Evolutionary conservation across 2,329 filamentous ascomycete genomes (phyloP).

Genomic region (Fusarium subglutinans): DNA sequence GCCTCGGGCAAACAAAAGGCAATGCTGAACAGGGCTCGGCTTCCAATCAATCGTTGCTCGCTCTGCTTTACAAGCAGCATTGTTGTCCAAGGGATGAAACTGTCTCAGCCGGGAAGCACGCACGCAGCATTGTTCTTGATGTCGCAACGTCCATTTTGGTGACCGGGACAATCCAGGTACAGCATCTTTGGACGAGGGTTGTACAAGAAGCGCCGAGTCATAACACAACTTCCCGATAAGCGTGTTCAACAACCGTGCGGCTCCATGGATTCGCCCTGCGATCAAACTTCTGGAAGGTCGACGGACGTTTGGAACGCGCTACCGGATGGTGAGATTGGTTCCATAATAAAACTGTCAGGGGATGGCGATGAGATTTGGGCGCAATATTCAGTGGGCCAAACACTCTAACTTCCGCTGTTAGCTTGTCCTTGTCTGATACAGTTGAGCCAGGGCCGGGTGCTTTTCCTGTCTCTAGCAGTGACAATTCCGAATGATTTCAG

Average conservation of each 20-base stretch:
- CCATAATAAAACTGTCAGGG: slow-evolving; percentile 41
- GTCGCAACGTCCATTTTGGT: slow-evolving; percentile 23
- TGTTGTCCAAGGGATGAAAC: slow-evolving; percentile 36
- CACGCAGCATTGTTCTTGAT: slow-evolving; percentile 29
- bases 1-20: slow-evolving; percentile 13
- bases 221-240: slow-evolving; percentile 13
- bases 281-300: slow-evolving; percentile 44
- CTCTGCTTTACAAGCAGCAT: slow-evolving; percentile 9
- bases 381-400: slow-evolving; percentile 42
- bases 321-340: slow-evolving; percentile 40
- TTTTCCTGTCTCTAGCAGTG: slow-evolving; percentile 23
- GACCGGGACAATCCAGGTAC: slow-evolving; percentile 30
- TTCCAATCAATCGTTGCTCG: slow-evolving; percentile 17
- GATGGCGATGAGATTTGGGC: slow-evolving; percentile 30
- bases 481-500: slow-evolving; percentile 5
- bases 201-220: slow-evolving; percentile 24
- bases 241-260: slow-evolving; percentile 36
- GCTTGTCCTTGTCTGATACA: slow-evolving; percentile 19
- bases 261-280: slow-evolving; percentile 39
- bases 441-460: slow-evolving; percentile 27
- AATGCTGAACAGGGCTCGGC: slow-evolving; percentile 16
- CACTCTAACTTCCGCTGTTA: background rate
- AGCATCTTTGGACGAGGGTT: slow-evolving; percentile 15
- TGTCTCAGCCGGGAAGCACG: slow-evolving; percentile 32
- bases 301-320: slow-evolving; percentile 43